Evolutionary conservation across 73 alveolate genomes (phyloP).

Genomic region (Tetrahymena borealis): DNA sequence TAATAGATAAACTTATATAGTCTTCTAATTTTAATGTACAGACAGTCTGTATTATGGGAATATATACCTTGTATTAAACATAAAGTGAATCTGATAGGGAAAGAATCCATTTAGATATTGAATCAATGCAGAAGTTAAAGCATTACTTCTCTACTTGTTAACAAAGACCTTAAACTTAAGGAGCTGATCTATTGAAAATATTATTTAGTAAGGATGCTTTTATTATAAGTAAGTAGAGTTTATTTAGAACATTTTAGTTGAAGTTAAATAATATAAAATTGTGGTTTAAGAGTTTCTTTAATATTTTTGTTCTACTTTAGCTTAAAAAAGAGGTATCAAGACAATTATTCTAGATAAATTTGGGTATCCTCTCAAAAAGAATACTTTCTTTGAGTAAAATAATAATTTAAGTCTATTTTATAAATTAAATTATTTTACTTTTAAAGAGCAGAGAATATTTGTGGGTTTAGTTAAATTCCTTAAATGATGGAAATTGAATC

Average conservation of each 20-base stretch:
- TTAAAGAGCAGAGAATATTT: background rate
- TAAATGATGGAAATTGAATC: background rate
- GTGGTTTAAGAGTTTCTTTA: background rate
- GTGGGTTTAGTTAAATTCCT: background rate
- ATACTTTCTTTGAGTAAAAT: background rate
- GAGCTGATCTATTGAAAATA: background rate
- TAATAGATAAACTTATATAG: background rate
- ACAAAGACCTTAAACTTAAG: background rate
- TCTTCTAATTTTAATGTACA: background rate
- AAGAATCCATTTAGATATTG: background rate
- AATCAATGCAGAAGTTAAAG: background rate
- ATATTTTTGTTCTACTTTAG: background rate
- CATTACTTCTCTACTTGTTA: background rate
- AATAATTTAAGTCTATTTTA: background rate
- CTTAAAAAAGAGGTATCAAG: background rate
- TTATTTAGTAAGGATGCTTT: background rate
- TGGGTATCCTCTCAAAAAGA: background rate
- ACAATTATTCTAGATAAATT: background rate
- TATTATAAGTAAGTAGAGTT: background rate
- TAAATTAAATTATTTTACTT: background rate
- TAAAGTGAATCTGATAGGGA: background rate
- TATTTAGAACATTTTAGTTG: no score
- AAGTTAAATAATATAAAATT: background rate
- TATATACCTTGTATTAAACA: background rate
- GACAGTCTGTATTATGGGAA: background rate